phyloP scores from a whole-genome alignment of 179 eudicot genomes.

The Vitellaria paradoxa region DNA sequence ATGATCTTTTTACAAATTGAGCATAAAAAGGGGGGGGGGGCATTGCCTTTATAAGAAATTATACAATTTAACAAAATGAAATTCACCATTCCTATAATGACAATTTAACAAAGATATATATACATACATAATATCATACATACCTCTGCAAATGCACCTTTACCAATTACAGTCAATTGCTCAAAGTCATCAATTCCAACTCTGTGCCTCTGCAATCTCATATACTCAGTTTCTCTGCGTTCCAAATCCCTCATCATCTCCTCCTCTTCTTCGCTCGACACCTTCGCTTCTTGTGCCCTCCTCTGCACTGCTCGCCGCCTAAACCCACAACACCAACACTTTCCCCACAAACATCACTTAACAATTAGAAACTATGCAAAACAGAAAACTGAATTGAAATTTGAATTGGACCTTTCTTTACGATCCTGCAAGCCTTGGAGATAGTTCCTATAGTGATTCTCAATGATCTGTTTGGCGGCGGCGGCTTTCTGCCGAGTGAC shows the following conservation, averaged over 20 bases:
- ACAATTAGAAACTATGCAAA: background rate
- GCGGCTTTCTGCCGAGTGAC: constrained; percentile 67
- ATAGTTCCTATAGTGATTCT: constrained; percentile 66
- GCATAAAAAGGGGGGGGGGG: too few species aligned
- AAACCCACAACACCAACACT: constrained; percentile 6
- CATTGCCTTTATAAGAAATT: too few species aligned
- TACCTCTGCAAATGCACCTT: constrained; percentile 84
- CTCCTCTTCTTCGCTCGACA: constrained; percentile 64
- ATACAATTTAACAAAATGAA: too few species aligned
- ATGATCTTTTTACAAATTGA: too few species aligned
- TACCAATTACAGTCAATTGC: constrained; percentile 63
- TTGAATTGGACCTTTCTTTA: constrained; percentile 41
- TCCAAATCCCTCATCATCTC: constrained; percentile 62
- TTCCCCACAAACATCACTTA: background rate
- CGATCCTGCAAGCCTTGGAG: constrained; percentile 67
- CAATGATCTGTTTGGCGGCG: constrained; percentile 66
- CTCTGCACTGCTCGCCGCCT: constrained; percentile 64
- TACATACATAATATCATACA: background rate
- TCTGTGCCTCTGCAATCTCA: constrained; percentile 76
- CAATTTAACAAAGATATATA: too few species aligned
- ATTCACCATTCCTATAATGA: background rate
- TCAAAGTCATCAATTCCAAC: constrained; percentile 76
- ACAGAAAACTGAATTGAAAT: background rate
- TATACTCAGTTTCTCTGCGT: constrained; percentile 58
- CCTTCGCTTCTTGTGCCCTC: constrained; percentile 53